Conservation (phyloP, 192 early-diverging fungal species). For the Phlyctochytrium planicorne region DNA sequence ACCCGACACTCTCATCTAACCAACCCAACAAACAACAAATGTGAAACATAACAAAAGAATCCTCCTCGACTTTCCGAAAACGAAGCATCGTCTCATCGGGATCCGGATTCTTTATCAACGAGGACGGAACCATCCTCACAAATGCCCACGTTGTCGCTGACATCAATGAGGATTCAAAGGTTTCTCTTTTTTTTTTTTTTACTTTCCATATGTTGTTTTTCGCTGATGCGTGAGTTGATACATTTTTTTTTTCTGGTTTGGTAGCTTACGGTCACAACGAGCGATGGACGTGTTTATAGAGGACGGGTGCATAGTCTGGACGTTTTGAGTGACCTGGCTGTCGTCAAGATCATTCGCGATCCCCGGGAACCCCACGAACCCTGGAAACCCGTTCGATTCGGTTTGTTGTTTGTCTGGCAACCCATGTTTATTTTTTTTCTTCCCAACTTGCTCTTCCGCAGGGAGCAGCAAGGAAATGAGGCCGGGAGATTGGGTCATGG, state of each 20-base stretch:
- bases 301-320: constrained; percentile 43
- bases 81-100: constrained; percentile 40
- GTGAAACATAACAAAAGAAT: constrained; percentile 1
- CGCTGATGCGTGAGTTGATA: not conserved
- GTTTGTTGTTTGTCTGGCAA: too few relatives aligned
- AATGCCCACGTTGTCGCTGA: constrained; percentile 45
- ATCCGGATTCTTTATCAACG: constrained; percentile 49
- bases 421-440: not conserved
- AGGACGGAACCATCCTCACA: constrained; percentile 40
- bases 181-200: constrained; percentile 6
- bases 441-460: not conserved
- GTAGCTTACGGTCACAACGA: constrained; percentile 36
- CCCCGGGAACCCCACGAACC: constrained; percentile 5
- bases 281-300: constrained; percentile 35
- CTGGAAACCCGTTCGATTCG: constrained; percentile 23
- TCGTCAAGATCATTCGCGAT: constrained; percentile 31
- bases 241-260: not conserved
- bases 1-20: too few relatives aligned
- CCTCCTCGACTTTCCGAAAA: not conserved
- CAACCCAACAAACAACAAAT: too few relatives aligned
- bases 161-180: constrained; percentile 10
- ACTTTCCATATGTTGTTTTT: not conserved
- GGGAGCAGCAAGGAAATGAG: not conserved
- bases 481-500: constrained; percentile 45
- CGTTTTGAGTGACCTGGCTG: constrained; percentile 43